Base-by-base conservation (phyloP, 169 alveolate genomes). In the Plasmodium billcollinsi region DNA sequence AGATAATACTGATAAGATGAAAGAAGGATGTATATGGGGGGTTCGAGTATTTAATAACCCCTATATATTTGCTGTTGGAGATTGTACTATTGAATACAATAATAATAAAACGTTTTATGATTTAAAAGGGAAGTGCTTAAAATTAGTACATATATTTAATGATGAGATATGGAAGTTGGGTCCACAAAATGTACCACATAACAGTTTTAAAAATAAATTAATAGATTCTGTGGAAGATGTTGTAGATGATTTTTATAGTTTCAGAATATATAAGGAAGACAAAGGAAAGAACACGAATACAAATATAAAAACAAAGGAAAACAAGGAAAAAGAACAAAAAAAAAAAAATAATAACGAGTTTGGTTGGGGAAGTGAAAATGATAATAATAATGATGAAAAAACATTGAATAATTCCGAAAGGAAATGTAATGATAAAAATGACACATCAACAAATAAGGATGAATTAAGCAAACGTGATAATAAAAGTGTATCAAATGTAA, bases 21-120 rank as follows among this genome's bases (percentile, higher is more conserved):
- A 88, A 62, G 88, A 54, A n/a, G 94, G 94, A 2, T 33, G 70
- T 43, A 33, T 91, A 69, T 88, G 93, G 63, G 93, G 92, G 0
- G 93, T 91, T 11, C 70, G 88, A 9, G 83, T 91, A 20, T 88
- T 76, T 61, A 91, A 91, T 12, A 74, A 58, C 76, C 92, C 94
- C 59, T 74, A 70, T 26, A 74, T 86, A 2, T 66, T 70, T 63
- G 76, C 74, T 9, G 80, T 86, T 33, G 88, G 85, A 2, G 49
- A 74, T 4, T 88, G 88, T 20, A 6, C 33, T 5, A 47, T 74
- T 21, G 90, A 91, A 54, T 65, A 61, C 71, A 49, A 90, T 67
- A 49, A 85, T 91, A 58, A 88, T 66, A 45, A 69, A 45, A 2
- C 61, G 9, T 72, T 88, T 49, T 70, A 74, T 58, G 11, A 56